Evolutionary conservation across 129 eudicot species (phyloP), one percentile per base, ranked within the genome.

Genomic region (Tagetes patula): DNA sequence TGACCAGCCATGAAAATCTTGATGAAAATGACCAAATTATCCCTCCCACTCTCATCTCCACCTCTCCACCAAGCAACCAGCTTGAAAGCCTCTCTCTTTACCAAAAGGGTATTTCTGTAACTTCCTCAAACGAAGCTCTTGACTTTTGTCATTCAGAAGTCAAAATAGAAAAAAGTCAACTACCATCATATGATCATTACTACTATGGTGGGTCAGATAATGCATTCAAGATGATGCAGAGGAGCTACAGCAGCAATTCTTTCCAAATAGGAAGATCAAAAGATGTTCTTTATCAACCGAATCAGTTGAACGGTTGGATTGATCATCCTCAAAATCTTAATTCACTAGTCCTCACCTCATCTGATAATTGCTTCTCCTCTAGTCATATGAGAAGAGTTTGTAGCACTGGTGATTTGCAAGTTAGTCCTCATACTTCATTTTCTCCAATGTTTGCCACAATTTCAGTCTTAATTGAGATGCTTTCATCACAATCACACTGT

Each of bases 391-490:
- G 98, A 79, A 87, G 96, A 81, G 96, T 79, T 81, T 86, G 89
- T 81, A 90, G 98, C 80, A 78, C 98, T 38, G 98, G 96, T 53
- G 96, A 93, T 80, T 86, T 93, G 71, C 98, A 88, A 13, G 98
- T 93, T 34, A 81, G 90, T 83, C 70, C 58, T 72, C 56, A 34
- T 43, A 43, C 46, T 78, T 63, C 67, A 20, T 71, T 63, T 60
- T 30, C 70, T 40, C 9, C 37, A 60, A 49, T 37, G 9, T 36
- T 36, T 47, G 62, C 65, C 70, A 37, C 31, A 41, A 8, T 8
- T 38, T 38, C 4, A 37, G 3, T 56, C 11, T 49, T 37, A 20
- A 20, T 38, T 37, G 33, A 63, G 41, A 74, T 52, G 59, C 36
- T 56, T 38, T 63, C 40, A 67, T 42, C 58, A n/a, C 60, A 59